Evolutionary conservation across 352 stramenopile genomes (phyloP).

Genomic region (Aphanomyces stellatus): DNA sequence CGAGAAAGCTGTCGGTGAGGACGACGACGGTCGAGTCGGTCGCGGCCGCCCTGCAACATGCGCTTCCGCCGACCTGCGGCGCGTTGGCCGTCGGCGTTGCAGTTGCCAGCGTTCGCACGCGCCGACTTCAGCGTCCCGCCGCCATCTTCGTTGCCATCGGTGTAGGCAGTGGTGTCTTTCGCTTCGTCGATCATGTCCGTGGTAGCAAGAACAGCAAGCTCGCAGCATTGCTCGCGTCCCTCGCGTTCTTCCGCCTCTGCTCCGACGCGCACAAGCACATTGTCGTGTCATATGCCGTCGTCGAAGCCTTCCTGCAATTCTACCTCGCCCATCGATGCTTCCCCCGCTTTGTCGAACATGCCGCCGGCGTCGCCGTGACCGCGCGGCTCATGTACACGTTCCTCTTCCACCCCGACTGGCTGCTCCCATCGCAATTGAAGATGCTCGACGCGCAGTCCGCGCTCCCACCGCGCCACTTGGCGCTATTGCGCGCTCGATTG

Average conservation of each 20-base stretch:
- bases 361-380: neutral
- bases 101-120: neutral
- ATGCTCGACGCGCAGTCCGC: constrained; percentile 4
- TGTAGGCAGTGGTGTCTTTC: neutral
- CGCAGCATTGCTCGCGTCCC: neutral
- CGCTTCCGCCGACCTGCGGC: neutral
- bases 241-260: neutral
- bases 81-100: neutral
- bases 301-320: neutral
- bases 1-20: too few species aligned
- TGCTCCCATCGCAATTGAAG: neutral
- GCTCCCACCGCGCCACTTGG: neutral
- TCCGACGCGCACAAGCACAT: neutral
- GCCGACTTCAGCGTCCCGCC: neutral
- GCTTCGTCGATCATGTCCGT: neutral
- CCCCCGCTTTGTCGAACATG: neutral
- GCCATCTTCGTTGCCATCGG: neutral
- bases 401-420: constrained; percentile 5
- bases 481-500: neutral
- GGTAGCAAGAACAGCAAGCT: neutral
- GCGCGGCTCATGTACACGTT: neutral
- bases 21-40: too few species aligned
- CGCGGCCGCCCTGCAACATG: neutral
- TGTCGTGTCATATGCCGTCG: neutral
- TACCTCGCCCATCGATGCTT: neutral